Evolutionary conservation across 108 stramenopile species (phyloP).

Genomic region (Hondaea fermentalgiana): DNA sequence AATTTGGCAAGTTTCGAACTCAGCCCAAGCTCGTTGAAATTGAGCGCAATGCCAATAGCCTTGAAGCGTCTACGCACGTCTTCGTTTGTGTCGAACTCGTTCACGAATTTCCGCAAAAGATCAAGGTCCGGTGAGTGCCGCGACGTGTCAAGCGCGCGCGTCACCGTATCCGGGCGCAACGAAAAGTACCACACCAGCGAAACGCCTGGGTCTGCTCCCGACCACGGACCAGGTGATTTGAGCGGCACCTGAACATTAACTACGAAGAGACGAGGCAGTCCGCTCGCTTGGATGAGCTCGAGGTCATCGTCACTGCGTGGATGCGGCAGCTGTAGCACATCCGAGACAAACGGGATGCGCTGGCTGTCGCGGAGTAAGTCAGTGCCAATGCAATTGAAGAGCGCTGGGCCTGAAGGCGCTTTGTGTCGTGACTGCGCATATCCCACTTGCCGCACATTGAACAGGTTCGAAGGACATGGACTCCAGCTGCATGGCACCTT

Average conservation of each 20-base stretch:
- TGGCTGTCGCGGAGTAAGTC: not conserved
- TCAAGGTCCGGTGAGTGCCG: not conserved
- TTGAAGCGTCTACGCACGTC: not conserved
- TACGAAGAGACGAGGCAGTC: not conserved
- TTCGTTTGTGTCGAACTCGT: not conserved
- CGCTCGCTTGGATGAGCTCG: not conserved
- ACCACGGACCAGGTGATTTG: not conserved
- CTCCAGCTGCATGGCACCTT: not conserved
- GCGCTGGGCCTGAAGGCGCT: not conserved
- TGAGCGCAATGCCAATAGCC: not conserved
- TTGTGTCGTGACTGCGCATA: not conserved
- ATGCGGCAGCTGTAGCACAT: not conserved
- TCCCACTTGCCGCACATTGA: not conserved
- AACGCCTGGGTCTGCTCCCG: not conserved
- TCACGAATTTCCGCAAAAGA: not conserved
- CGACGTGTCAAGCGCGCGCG: not conserved
- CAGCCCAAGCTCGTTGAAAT: slow-evolving; percentile 1
- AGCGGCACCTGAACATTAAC: not conserved
- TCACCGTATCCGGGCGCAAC: not conserved
- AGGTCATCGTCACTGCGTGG: not conserved
- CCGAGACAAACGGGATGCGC: not conserved
- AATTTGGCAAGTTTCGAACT: not conserved
- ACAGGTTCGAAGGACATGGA: not conserved
- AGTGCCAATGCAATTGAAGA: not conserved
- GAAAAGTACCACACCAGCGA: not conserved